Evolutionary conservation across 2,329 filamentous ascomycete species (phyloP).

Genomic region (Aspergillus sp.): DNA sequence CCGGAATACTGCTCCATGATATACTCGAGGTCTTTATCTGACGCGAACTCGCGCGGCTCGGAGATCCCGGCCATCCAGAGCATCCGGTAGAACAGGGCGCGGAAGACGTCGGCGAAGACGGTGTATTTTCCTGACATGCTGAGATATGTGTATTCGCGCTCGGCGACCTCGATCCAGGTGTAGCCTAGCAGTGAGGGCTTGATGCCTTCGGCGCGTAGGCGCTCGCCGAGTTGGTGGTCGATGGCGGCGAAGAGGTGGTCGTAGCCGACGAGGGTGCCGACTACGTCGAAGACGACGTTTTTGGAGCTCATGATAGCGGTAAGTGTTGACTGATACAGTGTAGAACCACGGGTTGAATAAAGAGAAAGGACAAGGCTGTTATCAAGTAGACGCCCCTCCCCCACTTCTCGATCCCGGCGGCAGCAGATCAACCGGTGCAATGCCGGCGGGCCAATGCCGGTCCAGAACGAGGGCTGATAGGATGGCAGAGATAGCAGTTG

Average conservation of each 20-base stretch:
- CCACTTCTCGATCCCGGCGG: background rate
- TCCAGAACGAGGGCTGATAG: background rate
- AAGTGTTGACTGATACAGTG: background rate
- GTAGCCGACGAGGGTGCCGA: constrained; percentile 45
- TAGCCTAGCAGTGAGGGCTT: constrained; percentile 40
- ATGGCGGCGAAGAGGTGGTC: constrained; percentile 41
- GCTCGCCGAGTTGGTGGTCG: constrained; percentile 37
- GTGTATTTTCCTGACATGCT: constrained; percentile 41
- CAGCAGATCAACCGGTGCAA: background rate
- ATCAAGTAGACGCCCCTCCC: no score
- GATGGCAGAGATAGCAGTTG: background rate
- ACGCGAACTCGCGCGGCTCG: constrained; percentile 39
- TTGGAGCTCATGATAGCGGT: constrained; percentile 13
- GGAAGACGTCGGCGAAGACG: constrained; percentile 39
- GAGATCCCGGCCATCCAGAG: constrained; percentile 41
- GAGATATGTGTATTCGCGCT: constrained; percentile 48
- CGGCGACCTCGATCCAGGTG: constrained; percentile 44
- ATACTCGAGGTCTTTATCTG: constrained; percentile 38
- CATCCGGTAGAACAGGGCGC: constrained; percentile 45
- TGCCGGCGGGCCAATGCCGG: background rate
- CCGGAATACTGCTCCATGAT: constrained; percentile 36
- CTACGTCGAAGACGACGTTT: constrained; percentile 32
- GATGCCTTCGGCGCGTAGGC: constrained; percentile 35
- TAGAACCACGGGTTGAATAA: no score
- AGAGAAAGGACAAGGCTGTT: no score